A percentile compares a stretch with the other conserved stretches of the same genome.
Evolutionary conservation across 352 stramenopile genomes (phyloP).

Genomic region (Pythium grandisporangium): DNA sequence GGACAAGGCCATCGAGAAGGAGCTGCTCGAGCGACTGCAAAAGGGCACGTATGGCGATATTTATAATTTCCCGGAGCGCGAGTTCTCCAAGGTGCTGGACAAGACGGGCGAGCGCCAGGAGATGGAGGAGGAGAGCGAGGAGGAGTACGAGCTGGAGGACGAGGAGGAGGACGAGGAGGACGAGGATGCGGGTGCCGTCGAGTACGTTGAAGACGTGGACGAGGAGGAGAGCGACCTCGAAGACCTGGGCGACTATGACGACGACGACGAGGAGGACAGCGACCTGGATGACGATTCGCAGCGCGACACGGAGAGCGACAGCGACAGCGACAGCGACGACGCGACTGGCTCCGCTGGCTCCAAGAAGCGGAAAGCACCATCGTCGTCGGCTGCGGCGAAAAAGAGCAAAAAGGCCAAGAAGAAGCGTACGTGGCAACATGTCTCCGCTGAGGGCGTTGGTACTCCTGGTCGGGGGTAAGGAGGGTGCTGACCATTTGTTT

Average conservation of each 20-base stretch:
- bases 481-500: not conserved
- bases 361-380: constrained; percentile 64
- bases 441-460: not conserved
- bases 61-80: constrained; percentile 97
- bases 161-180: constrained; percentile 56
- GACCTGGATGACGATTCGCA: constrained; percentile 20
- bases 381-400: constrained; percentile 6
- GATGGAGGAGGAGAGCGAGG: constrained; percentile 88
- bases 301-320: no score
- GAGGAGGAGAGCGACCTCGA: constrained; percentile 91
- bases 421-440: constrained; percentile 27
- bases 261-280: constrained; percentile 47
- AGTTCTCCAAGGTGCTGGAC: constrained; percentile 85
- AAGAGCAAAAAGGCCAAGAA: constrained; percentile 64
- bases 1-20: constrained; percentile 94
- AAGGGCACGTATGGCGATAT: constrained; percentile 99
- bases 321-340: constrained; percentile 23
- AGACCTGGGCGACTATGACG: constrained; percentile 66
- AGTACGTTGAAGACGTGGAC: constrained; percentile 87
- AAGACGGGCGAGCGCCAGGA: constrained; percentile 81
- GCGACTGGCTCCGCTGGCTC: constrained; percentile 26
- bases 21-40: constrained; percentile 95
- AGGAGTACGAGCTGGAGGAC: constrained; percentile 43
- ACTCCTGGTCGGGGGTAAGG: not conserved
- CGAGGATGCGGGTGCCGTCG: constrained; percentile 56